Evolutionary conservation across 495 filamentous ascomycete species (phyloP).

Genomic region (Penicillium cataractarum): DNA sequence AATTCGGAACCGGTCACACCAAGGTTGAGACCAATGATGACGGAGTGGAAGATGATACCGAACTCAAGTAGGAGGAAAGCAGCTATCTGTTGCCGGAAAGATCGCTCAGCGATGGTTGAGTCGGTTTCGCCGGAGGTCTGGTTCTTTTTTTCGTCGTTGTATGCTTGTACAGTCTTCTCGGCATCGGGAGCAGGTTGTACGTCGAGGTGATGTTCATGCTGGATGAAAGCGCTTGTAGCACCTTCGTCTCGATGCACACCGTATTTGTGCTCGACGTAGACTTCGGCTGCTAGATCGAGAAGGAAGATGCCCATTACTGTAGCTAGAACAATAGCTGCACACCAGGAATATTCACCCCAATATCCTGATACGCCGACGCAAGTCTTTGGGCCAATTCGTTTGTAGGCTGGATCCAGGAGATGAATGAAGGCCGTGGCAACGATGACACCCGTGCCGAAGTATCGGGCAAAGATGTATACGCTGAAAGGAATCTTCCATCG

Average conservation of each 20-base stretch:
- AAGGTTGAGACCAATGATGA: slow-evolving; percentile 73
- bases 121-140: background rate
- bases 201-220: background rate
- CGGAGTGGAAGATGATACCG: slow-evolving; percentile 72
- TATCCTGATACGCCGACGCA: slow-evolving; percentile 58
- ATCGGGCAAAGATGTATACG: slow-evolving; percentile 73
- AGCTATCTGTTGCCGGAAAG: slow-evolving; percentile 43
- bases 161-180: background rate
- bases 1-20: slow-evolving; percentile 66
- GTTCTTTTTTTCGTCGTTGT: background rate
- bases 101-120: slow-evolving; percentile 8
- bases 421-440: slow-evolving; percentile 71
- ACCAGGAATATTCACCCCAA: slow-evolving; percentile 52
- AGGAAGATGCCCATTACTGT: slow-evolving; percentile 44
- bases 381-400: slow-evolving; percentile 51
- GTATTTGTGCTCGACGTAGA: slow-evolving; percentile 56
- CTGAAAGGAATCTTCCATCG: slow-evolving; percentile 61
- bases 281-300: slow-evolving; percentile 50
- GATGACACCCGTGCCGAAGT: slow-evolving; percentile 74
- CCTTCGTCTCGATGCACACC: slow-evolving; percentile 40
- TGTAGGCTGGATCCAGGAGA: slow-evolving; percentile 58
- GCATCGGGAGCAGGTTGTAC: background rate
- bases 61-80: slow-evolving; percentile 63
- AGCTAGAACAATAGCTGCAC: slow-evolving; percentile 43
- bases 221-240: background rate